Conservation (phyloP, 192 early-diverging fungal species). For the Backusella luteola region DNA sequence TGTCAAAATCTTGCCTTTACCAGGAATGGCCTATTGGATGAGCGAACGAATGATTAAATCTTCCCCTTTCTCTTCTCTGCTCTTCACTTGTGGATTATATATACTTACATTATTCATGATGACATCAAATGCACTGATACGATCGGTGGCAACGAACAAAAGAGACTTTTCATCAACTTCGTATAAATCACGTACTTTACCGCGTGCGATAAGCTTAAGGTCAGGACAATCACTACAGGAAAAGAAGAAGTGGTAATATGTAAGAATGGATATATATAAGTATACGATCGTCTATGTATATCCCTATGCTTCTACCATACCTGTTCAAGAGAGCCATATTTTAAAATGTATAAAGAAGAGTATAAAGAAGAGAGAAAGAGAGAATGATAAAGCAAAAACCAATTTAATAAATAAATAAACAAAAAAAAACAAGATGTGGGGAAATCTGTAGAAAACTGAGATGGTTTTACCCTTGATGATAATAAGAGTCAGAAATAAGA, state of each 20-base stretch:
- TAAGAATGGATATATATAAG: neutral
- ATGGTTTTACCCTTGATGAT: slow-evolving; percentile 1
- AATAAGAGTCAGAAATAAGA: neutral
- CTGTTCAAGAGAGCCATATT: slow-evolving; percentile 15
- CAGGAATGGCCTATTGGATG: slow-evolving; percentile 74
- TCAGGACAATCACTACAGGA: slow-evolving; percentile 76
- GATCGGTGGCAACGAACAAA: slow-evolving; percentile 97
- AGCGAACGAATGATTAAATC: neutral
- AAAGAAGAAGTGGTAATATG: neutral
- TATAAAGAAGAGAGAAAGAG: neutral
- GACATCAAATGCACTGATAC: slow-evolving; percentile 97
- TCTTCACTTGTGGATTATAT: neutral
- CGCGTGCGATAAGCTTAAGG: slow-evolving; percentile 89
- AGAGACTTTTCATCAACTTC: slow-evolving; percentile 82
- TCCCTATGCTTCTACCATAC: neutral
- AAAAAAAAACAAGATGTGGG: neutral
- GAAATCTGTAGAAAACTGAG: slow-evolving; percentile 11
- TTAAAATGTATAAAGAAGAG: neutral
- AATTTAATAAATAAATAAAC: neutral
- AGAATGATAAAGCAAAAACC: neutral
- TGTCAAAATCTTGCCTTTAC: slow-evolving; percentile 97
- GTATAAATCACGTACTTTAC: slow-evolving; percentile 98
- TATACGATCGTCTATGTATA: neutral
- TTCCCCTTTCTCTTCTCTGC: neutral
- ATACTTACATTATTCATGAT: slow-evolving; percentile 92